Conservation (phyloP, 202 grass and related monocot species). For the Schoenoplectus triqueter region DNA sequence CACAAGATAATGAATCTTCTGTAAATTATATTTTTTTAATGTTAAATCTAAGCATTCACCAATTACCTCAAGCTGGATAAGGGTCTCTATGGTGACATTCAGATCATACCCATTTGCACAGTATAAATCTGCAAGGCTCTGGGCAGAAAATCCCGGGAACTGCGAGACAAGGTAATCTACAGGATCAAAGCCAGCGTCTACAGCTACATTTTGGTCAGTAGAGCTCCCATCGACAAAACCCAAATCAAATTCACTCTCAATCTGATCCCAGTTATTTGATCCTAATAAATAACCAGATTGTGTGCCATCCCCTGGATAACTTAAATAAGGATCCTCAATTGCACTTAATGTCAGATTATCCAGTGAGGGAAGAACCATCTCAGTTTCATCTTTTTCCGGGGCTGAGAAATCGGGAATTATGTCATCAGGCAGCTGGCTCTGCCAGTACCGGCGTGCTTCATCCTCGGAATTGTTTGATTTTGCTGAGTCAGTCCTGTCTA, state of each 20-base stretch:
- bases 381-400: conserved; percentile 67
- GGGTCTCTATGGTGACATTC: conserved; percentile 82
- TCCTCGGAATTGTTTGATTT: conserved; percentile 96
- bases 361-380: conserved; percentile 65
- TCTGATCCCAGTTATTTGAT: conserved; percentile 69
- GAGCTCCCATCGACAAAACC: conserved; percentile 58
- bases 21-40: neutral
- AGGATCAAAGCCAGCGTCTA: conserved; percentile 53
- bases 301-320: conserved; percentile 61
- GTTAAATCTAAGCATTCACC: conserved; percentile 25
- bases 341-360: conserved; percentile 78
- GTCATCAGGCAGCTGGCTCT: conserved; percentile 88
- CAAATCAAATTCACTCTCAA: conserved; percentile 48
- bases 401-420: conserved; percentile 87
- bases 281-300: conserved; percentile 51
- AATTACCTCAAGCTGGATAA: conserved; percentile 91
- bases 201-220: conserved; percentile 53
- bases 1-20: neutral
- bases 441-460: conserved; percentile 85
- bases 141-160: conserved; percentile 83
- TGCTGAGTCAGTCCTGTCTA: conserved; percentile 76
- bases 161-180: conserved; percentile 76
- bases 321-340: conserved; percentile 55
- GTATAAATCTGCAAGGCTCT: conserved; percentile 89
- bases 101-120: conserved; percentile 86